phyloP scores from a whole-genome alignment of 2,329 filamentous ascomycete species.

The Aspergillus flavus region DNA sequence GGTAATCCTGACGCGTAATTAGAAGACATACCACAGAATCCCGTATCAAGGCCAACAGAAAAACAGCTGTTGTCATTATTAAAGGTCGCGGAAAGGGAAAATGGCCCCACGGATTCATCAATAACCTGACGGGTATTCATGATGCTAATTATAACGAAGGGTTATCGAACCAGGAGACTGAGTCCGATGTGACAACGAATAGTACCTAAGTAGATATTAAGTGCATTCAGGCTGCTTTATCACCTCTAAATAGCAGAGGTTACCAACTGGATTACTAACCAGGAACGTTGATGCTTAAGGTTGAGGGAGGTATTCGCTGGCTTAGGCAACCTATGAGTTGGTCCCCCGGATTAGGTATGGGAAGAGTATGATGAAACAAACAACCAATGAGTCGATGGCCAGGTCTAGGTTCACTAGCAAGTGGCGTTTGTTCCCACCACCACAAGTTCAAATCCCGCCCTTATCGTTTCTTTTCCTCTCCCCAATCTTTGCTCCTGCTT shows the following conservation, averaged over 20 bases:
- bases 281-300: neutral
- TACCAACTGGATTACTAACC: neutral
- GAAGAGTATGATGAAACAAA: neutral
- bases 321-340: neutral
- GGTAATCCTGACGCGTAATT: constrained; percentile 2
- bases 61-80: constrained; percentile 86
- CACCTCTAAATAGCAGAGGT: neutral
- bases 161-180: constrained; percentile 8
- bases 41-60: constrained; percentile 80
- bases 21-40: constrained; percentile 72
- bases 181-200: neutral
- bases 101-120: constrained; percentile 72
- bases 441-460: neutral
- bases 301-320: neutral
- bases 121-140: constrained; percentile 93
- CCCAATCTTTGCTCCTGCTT: neutral
- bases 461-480: neutral
- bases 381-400: neutral
- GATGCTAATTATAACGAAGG: constrained; percentile 20
- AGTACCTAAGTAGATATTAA: neutral
- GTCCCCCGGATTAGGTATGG: neutral
- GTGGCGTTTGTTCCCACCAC: neutral
- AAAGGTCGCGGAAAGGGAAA: constrained; percentile 81
- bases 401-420: neutral
- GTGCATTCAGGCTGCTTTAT: neutral